Base-by-base conservation (phyloP, 805 yeast species). In the Kurtzmaniella cleridarum region DNA sequence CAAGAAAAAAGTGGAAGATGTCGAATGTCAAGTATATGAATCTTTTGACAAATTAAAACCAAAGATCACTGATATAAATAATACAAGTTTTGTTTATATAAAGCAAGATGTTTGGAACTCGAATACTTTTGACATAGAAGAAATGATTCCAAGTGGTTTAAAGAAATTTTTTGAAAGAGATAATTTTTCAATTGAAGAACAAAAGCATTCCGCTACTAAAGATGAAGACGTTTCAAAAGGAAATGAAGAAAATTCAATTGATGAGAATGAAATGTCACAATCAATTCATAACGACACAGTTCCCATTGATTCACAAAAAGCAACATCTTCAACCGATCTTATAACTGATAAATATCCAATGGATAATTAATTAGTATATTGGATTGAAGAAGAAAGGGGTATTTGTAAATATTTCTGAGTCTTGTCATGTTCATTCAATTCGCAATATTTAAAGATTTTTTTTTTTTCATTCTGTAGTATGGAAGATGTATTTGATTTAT, bases 161-260 rank as follows among this genome's bases (percentile, higher is more conserved):
- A 35, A 34, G 12, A 27, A 31, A 7, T 55, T 55, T 36, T 55
- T 50, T 33, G 36, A 37, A 6, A 17, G 30, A 13, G 60, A 55
- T 34, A 55, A 55, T 34, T 27, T n/a, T n/a, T 34, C 30, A 23
- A 28, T 35, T 14, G 18, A 27, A 10, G 31, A 18, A 20, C 17
- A 29, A 8, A 31, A 34, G 11, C 26, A 32, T 20, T 30, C 13
- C 12, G 32, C 17, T n/a, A 24, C 16, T 17, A 10, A 27, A 15
- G 30, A 30, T 15, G 38, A 35, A 16, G 35, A 32, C 11, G 32
- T 18, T 15, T 31, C 30, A 7, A 18, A 29, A 10, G 43, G 36
- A 14, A 37, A 24, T 11, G 32, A 26, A 6, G 38, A 35, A 14
- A 30, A 30, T 36, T 18, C 24, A 18, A n/a, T 10, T 16, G 30